These are phyloP conservation scores for Warburgia ugandensis DNA, from an alignment of 164 flowering plant species.

Conservation along the genomic window DNA sequence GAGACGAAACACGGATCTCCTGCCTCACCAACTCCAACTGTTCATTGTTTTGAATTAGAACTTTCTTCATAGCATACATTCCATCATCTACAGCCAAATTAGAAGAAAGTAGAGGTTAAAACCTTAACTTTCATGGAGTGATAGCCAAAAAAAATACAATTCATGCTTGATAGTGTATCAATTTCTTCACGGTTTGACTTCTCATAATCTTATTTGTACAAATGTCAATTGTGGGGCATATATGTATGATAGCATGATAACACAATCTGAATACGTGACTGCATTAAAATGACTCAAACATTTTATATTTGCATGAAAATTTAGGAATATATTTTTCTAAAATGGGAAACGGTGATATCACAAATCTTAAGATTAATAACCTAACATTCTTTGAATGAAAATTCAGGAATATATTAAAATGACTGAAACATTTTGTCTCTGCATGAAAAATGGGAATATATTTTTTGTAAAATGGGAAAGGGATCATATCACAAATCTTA, in stretches of 20 bases:
- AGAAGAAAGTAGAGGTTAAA: background rate
- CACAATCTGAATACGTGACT: background rate
- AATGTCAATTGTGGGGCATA: background rate
- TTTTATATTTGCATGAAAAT: background rate
- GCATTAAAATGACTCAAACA: background rate
- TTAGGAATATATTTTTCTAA: too few species aligned
- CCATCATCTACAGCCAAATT: constrained; percentile 78
- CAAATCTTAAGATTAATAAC: too few species aligned
- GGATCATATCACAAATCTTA: too few species aligned
- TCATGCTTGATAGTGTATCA: background rate
- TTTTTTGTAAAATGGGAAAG: too few species aligned
- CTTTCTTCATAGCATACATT: constrained; percentile 89
- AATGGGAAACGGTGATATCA: too few species aligned
- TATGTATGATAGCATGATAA: background rate
- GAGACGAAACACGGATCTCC: constrained; percentile 84
- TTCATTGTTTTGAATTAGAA: constrained; percentile 76
- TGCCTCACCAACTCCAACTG: constrained; percentile 86
- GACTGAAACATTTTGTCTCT: too few species aligned
- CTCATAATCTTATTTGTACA: background rate
- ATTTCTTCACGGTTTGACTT: background rate
- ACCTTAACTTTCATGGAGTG: background rate
- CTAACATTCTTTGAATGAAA: too few species aligned
- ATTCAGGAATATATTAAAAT: too few species aligned
- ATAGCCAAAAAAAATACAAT: background rate
- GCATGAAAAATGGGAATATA: too few species aligned